A percentile compares a stretch with the other conserved stretches of the same genome.
phyloP scores from a whole-genome alignment of 176 grass and related monocot species.

The Themeda triandra region DNA sequence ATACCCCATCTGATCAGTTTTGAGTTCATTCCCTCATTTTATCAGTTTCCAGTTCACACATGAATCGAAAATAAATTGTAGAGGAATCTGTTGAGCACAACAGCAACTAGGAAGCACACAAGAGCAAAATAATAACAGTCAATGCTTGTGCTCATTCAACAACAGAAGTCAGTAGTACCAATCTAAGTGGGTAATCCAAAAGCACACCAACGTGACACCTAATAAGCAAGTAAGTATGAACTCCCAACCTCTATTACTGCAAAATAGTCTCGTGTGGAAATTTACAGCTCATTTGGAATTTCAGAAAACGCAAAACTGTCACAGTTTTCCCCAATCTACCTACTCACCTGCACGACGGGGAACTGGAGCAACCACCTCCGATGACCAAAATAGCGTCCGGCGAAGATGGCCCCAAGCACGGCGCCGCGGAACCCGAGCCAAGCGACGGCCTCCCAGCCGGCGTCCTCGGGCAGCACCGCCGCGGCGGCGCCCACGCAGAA shows the following conservation, averaged over 20 bases:
- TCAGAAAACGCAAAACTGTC: neutral
- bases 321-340: conserved; percentile 31
- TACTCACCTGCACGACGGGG: conserved; percentile 56
- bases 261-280: neutral
- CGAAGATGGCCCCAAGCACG: conserved; percentile 45
- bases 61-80: neutral
- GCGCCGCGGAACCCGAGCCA: conserved; percentile 45
- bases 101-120: neutral
- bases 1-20: neutral
- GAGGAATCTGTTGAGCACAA: neutral
- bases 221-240: neutral
- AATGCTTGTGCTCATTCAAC: neutral
- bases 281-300: neutral
- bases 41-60: neutral
- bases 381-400: conserved; percentile 38
- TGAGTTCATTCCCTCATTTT: neutral
- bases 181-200: conserved; percentile 1
- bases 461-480: conserved; percentile 28
- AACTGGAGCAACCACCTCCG: conserved; percentile 56
- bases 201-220: neutral
- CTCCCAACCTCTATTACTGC: neutral
- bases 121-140: neutral
- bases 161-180: neutral
- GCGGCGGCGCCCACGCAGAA: conserved; percentile 34
- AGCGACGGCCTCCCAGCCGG: conserved; percentile 29